Evolutionary conservation across 2,329 filamentous ascomycete genomes (phyloP).

Genomic region (Hypoxylon sp.): DNA sequence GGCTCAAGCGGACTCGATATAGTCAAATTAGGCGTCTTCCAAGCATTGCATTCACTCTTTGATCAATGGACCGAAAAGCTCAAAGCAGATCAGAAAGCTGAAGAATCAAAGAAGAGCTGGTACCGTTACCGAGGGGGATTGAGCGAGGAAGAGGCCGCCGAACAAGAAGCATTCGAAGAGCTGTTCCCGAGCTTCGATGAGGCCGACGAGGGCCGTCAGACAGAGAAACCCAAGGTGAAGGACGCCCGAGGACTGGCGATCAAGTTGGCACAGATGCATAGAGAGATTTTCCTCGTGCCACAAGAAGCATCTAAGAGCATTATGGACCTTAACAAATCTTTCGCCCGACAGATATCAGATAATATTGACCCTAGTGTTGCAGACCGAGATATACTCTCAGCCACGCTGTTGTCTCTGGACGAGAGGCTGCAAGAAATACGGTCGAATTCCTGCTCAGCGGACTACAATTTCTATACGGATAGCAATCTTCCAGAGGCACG

Average conservation of each 20-base stretch:
- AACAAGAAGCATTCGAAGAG: slow-evolving; percentile 79
- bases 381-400: slow-evolving; percentile 71
- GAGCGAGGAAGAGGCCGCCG: slow-evolving; percentile 80
- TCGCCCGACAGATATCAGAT: slow-evolving; percentile 55
- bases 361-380: slow-evolving; percentile 51
- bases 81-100: slow-evolving; percentile 78
- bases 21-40: slow-evolving; percentile 68
- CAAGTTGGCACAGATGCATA: slow-evolving; percentile 71
- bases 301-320: slow-evolving; percentile 58
- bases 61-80: slow-evolving; percentile 83
- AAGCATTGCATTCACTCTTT: slow-evolving; percentile 79
- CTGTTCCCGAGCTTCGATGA: slow-evolving; percentile 84
- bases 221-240: slow-evolving; percentile 51
- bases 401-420: slow-evolving; percentile 73
- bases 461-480: slow-evolving; percentile 92
- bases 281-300: slow-evolving; percentile 61
- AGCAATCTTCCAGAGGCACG: slow-evolving; percentile 80
- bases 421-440: slow-evolving; percentile 66
- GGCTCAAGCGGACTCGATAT: slow-evolving; percentile 56
- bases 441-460: slow-evolving; percentile 52
- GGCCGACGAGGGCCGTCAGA: slow-evolving; percentile 56
- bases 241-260: slow-evolving; percentile 67
- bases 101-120: slow-evolving; percentile 78
- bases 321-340: slow-evolving; percentile 57
- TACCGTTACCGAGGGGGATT: slow-evolving; percentile 85